Conservation (phyloP, 768 basidiomycete species). For the Ramaria sp. region DNA sequence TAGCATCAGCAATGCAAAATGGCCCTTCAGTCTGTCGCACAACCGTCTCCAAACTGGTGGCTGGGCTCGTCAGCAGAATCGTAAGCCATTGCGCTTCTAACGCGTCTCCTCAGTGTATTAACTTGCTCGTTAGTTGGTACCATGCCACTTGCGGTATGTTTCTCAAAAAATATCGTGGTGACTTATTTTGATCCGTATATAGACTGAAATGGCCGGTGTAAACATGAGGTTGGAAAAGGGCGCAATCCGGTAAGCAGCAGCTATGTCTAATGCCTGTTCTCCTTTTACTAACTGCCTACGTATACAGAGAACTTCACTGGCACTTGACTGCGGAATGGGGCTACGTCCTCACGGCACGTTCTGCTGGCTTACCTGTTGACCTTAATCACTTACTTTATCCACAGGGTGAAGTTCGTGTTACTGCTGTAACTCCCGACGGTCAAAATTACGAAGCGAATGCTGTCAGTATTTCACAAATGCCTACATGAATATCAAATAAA, state of each 20-base stretch:
- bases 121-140: conserved; percentile 20
- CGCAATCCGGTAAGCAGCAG: conserved; percentile 26
- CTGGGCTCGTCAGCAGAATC: conserved; percentile 54
- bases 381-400: neutral
- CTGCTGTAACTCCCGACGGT: conserved; percentile 42
- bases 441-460: conserved; percentile 42
- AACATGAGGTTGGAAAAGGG: conserved; percentile 33
- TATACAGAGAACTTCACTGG: conserved; percentile 34
- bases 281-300: neutral
- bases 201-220: conserved; percentile 21
- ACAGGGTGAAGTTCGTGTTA: conserved; percentile 36
- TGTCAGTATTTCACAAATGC: conserved; percentile 23
- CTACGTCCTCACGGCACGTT: conserved; percentile 15
- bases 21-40: conserved; percentile 54
- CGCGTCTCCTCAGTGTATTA: neutral
- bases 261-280: neutral
- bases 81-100: conserved; percentile 21
- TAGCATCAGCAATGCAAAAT: conserved; percentile 42
- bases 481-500: neutral
- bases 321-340: conserved; percentile 27
- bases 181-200: neutral
- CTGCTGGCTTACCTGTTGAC: neutral
- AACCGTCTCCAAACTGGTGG: conserved; percentile 52
- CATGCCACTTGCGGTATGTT: conserved; percentile 28
- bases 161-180: conserved; percentile 10